A percentile compares a stretch with the other conserved stretches of the same genome.
Evolutionary conservation across 2,329 filamentous ascomycete genomes (phyloP).

Genomic region (Ophiostoma sp.): DNA sequence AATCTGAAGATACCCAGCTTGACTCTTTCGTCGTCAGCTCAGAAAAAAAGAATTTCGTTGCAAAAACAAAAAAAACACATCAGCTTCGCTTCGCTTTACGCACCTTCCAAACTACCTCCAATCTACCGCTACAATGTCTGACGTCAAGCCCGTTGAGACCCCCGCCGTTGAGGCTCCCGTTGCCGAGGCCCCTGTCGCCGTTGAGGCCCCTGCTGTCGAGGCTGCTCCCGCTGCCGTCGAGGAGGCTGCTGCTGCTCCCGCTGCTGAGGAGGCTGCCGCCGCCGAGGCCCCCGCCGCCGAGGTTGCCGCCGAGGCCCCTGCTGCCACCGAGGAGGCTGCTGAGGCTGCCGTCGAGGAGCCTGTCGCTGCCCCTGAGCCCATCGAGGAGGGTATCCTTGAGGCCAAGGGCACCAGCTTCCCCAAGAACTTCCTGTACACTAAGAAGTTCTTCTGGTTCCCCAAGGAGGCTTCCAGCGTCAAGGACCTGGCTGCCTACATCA

Average conservation of each 20-base stretch:
- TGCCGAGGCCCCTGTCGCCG: conserved; percentile 38
- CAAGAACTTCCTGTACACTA: conserved; percentile 86
- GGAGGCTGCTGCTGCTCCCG: conserved; percentile 33
- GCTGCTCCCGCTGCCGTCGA: conserved; percentile 33
- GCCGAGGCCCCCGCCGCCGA: conserved; percentile 35
- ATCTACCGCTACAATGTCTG: conserved; percentile 21
- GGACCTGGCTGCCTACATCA: conserved; percentile 69
- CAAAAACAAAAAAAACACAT: conserved; percentile 14
- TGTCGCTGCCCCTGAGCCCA: conserved; percentile 42
- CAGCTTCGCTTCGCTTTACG: not conserved
- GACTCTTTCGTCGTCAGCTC: conserved; percentile 5
- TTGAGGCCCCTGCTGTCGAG: conserved; percentile 36
- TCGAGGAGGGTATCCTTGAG: conserved; percentile 77
- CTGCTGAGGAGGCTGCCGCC: conserved; percentile 41
- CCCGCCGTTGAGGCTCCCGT: conserved; percentile 26
- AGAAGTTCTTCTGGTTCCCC: conserved; percentile 89
- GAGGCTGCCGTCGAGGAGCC: conserved; percentile 40
- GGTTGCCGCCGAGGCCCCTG: conserved; percentile 36
- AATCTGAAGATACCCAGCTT: conserved; percentile 25
- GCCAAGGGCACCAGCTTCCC: conserved; percentile 83
- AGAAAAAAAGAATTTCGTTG: not conserved
- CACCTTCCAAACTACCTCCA: not conserved
- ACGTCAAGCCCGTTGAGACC: conserved; percentile 35
- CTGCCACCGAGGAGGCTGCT: conserved; percentile 34
- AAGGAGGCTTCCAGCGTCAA: conserved; percentile 67